A percentile compares a stretch with the other conserved stretches of the same genome.
These are phyloP conservation scores for Pythium brachiatum DNA, from an alignment of 352 stramenopile genomes.

Conservation along the genomic window DNA sequence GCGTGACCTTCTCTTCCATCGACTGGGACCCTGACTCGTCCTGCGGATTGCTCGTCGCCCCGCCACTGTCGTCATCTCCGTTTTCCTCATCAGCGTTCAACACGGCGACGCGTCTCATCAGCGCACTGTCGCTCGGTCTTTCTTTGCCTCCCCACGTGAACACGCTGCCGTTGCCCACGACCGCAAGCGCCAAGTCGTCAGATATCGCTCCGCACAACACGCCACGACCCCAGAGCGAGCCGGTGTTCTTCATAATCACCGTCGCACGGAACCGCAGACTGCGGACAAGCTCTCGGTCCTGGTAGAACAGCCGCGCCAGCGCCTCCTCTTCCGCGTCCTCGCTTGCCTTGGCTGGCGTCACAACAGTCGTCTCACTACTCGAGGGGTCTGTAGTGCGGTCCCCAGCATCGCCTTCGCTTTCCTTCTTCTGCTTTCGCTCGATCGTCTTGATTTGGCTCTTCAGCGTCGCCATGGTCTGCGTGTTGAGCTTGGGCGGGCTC, in stretches of 20 bases:
- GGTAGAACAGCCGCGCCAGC: slow-evolving; percentile 62
- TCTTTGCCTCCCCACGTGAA: slow-evolving; percentile 88
- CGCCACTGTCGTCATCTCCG: slow-evolving; percentile 8
- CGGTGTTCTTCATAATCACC: slow-evolving; percentile 86
- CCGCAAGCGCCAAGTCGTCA: slow-evolving; percentile 86
- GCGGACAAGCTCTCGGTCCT: slow-evolving; percentile 61
- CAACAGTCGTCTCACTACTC: background rate
- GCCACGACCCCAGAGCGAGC: slow-evolving; percentile 86
- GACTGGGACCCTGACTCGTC: background rate
- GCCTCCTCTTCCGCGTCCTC: slow-evolving; percentile 50
- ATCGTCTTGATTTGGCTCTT: slow-evolving; percentile 21
- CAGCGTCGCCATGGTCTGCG: slow-evolving; percentile 28
- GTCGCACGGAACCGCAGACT: slow-evolving; percentile 66
- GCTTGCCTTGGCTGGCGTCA: slow-evolving; percentile 4
- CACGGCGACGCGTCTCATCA: slow-evolving; percentile 23
- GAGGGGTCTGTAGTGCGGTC: background rate
- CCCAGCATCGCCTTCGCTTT: background rate
- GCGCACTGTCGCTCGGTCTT: slow-evolving; percentile 28
- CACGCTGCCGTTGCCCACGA: slow-evolving; percentile 80
- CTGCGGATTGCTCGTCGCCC: background rate
- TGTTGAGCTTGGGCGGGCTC: slow-evolving; percentile 62
- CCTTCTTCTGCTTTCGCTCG: slow-evolving; percentile 11
- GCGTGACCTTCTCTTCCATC: slow-evolving; percentile 19
- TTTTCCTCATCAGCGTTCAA: slow-evolving; percentile 35
- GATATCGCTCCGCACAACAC: slow-evolving; percentile 73